Evolutionary conservation across 495 filamentous ascomycete species (phyloP).

Genomic region (Parmelia sp.): DNA sequence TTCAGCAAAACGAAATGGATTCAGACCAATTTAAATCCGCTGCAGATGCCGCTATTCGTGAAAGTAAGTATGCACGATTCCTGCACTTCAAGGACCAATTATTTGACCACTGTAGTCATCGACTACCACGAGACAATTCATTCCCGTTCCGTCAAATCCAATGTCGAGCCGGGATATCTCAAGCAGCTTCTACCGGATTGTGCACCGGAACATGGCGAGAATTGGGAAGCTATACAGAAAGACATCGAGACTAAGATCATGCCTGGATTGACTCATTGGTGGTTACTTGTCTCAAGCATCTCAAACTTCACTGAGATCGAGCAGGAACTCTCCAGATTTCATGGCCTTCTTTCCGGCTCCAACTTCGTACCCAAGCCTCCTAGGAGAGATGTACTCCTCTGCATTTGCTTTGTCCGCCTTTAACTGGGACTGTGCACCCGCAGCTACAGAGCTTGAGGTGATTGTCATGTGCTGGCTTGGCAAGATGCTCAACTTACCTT

Average conservation of each 20-base stretch:
- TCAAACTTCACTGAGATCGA: too few relatives aligned
- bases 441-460: conserved; percentile 88
- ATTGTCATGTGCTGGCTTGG: conserved; percentile 87
- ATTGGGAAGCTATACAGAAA: conserved; percentile 70
- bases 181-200: conserved; percentile 63
- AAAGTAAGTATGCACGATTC: too few relatives aligned
- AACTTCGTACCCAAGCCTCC: conserved; percentile 74
- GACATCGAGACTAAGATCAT: conserved; percentile 85
- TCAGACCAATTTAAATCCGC: too few relatives aligned
- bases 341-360: conserved; percentile 88
- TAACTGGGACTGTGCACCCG: conserved; percentile 93
- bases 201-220: conserved; percentile 64
- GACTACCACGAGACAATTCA: too few relatives aligned
- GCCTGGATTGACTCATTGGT: conserved; percentile 74
- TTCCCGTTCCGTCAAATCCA: conserved; percentile 75
- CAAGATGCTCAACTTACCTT: conserved; percentile 62
- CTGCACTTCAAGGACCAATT: too few relatives aligned
- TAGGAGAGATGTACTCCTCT: conserved; percentile 85
- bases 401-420: conserved; percentile 84
- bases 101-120: too few relatives aligned
- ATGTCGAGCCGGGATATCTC: conserved; percentile 80
- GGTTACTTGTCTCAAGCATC: not conserved
- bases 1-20: too few relatives aligned
- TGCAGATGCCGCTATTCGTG: too few relatives aligned
- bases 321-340: conserved; percentile 71